Evolutionary conservation across 2,329 filamentous ascomycete genomes (phyloP), one percentile per base, ranked within the genome.

Genomic region (Microcyclospora pomicola): DNA sequence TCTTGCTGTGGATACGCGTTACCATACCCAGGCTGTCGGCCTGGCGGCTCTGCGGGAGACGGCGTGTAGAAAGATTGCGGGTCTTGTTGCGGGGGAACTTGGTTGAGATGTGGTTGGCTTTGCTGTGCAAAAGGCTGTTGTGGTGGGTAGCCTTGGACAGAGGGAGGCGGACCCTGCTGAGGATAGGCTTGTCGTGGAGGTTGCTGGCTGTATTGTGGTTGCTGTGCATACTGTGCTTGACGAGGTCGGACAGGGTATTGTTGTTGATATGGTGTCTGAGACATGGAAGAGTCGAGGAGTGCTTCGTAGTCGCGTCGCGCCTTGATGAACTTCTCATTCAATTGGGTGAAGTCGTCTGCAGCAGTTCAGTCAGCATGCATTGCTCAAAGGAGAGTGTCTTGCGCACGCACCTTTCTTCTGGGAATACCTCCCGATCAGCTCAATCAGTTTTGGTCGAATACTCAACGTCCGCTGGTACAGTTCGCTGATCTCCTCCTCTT

Each of bases 281-380:
- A 78, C 88, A 98, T 96, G 39, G 88, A 96, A 13, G 84, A 82
- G 61, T 98, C 91, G 14, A 98, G 69, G n/a, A 98, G 71, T 24
- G 83, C 79, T 63, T 98, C 91, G 59, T 98, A 98, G 62, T 98
- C 91, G 52, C 88, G 76, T 47, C 91, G 80, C 33, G 91, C 91
- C 63, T 98, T 98, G 69, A 98, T 96, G 61, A 98, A 98, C 65
- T 96, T 96, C 61, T 98, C 91, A 55, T 98, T 98, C 45, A 98
- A 68, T 58, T 96, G 88, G 2, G 91, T 95, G 56, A 98, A 96
- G 60, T 98, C 91, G 62, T 98, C 91, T 93, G 47, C 13, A 9
- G 33, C 13, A 39, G 24, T 11, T 30, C 32, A 15, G 40, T 53
- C 40, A 51, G 11, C 5, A 11, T 31, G 5, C 15, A 5, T 13